Conservation (phyloP, 2,329 filamentous ascomycete genomes). For the Fusarium aywerte region DNA sequence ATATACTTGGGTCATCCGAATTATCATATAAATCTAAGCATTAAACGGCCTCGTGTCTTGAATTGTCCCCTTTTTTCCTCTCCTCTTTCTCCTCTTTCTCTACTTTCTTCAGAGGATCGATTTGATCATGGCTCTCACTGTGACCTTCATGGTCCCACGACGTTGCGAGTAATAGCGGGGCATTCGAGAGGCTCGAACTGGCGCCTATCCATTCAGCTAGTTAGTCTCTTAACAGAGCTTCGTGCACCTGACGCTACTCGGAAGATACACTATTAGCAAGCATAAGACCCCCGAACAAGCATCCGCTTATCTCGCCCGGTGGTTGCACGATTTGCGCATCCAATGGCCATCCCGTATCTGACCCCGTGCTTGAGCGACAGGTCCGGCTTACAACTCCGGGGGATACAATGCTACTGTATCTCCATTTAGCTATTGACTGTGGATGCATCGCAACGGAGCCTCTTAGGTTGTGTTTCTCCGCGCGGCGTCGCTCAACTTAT, state of each 20-base stretch:
- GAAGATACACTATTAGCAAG: conserved; percentile 2
- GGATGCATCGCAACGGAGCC: conserved; percentile 20
- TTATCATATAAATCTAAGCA: conserved; percentile 5
- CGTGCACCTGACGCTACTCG: rapidly evolving
- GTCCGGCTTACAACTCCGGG: conserved; percentile 30
- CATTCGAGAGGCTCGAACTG: background rate
- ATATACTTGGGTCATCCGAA: background rate
- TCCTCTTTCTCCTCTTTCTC: conserved; percentile 19
- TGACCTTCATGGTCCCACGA: conserved; percentile 26
- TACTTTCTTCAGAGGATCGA: conserved; percentile 8
- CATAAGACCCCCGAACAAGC: conserved; percentile 32
- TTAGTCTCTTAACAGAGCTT: conserved; percentile 4
- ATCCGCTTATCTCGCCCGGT: conserved; percentile 45
- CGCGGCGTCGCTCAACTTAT: conserved; percentile 8
- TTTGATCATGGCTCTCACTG: conserved; percentile 8
- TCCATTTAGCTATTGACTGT: conserved; percentile 27
- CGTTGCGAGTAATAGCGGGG: conserved; percentile 24
- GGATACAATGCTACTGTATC: conserved; percentile 1
- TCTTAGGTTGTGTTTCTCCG: conserved; percentile 24
- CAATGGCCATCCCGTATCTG: conserved; percentile 46
- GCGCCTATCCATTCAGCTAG: conserved; percentile 8
- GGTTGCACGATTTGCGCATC: conserved; percentile 34
- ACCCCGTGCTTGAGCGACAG: conserved; percentile 52
- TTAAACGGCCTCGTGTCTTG: conserved; percentile 21
- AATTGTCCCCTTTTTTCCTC: conserved; percentile 2